Conservation (phyloP, 78 protist species). For the Planoprotostelium fungivorum region DNA sequence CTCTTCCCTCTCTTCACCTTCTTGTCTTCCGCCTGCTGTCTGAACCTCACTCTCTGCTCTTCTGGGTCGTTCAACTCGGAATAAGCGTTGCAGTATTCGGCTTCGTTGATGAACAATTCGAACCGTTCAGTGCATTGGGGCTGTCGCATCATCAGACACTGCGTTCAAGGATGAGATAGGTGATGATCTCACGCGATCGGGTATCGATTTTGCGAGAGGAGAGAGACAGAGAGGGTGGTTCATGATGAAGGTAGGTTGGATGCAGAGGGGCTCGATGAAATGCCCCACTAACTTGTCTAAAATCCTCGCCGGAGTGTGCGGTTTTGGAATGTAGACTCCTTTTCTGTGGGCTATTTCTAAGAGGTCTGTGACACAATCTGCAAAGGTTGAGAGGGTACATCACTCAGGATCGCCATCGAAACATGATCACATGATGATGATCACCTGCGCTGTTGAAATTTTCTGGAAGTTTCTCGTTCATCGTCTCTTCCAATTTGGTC, state of each 20-base stretch:
- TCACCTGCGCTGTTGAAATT: constrained; percentile 17
- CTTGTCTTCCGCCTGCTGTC: constrained; percentile 77
- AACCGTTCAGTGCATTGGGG: constrained; percentile 95
- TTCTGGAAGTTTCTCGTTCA: constrained; percentile 40
- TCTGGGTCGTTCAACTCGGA: constrained; percentile 99
- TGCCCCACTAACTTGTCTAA: constrained; percentile 88
- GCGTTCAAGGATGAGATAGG: neutral
- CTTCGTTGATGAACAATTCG: constrained; percentile 91
- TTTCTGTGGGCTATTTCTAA: constrained; percentile 39
- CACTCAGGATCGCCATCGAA: neutral
- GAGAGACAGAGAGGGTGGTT: constrained; percentile 97
- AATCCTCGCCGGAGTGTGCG: constrained; percentile 92
- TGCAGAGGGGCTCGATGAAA: constrained; percentile 87
- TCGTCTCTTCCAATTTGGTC: constrained; percentile 66
- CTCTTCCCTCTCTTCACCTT: neutral
- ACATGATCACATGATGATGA: neutral
- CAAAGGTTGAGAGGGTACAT: neutral
- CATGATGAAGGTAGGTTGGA: constrained; percentile 96
- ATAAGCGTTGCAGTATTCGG: constrained; percentile 98
- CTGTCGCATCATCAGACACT: neutral
- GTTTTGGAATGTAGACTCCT: constrained; percentile 76
- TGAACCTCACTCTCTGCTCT: constrained; percentile 96
- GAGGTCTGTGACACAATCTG: constrained; percentile 47
- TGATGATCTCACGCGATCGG: constrained; percentile 34
- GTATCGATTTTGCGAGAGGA: constrained; percentile 98